These are phyloP conservation scores for Plectosphaerella plurivora DNA, from an alignment of 2,329 filamentous ascomycete genomes.

Conservation along the genomic window DNA sequence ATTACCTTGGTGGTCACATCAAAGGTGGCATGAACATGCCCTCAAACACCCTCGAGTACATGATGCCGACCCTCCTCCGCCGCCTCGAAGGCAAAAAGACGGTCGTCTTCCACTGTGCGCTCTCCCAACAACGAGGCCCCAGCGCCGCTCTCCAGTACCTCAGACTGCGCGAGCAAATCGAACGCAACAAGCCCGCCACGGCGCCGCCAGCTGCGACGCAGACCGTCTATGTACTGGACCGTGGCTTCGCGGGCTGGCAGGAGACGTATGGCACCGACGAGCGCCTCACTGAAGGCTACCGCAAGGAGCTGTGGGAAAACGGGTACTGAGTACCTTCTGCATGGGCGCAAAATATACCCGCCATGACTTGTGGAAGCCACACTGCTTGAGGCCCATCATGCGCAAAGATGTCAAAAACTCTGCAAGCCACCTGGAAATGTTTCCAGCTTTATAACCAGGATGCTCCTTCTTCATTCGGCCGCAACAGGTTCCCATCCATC, in stretches of 20 bases:
- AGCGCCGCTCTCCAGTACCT: constrained; percentile 77
- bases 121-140: constrained; percentile 88
- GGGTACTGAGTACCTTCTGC: constrained; percentile 31
- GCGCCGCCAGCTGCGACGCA: constrained; percentile 40
- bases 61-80: constrained; percentile 77
- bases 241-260: constrained; percentile 88
- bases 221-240: constrained; percentile 75
- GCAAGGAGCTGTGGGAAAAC: constrained; percentile 77
- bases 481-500: no score
- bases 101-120: constrained; percentile 90
- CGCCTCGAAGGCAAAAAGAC: constrained; percentile 71
- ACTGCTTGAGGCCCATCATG: no score
- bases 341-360: no score
- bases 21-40: constrained; percentile 72
- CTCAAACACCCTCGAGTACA: constrained; percentile 65
- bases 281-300: constrained; percentile 76
- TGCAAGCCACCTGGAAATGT: no score
- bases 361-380: no score
- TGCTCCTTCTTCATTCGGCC: no score
- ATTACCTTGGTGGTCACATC: constrained; percentile 91
- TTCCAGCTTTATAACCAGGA: no score
- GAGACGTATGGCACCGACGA: constrained; percentile 74
- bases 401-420: no score
- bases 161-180: constrained; percentile 57
- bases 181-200: constrained; percentile 14